Evolutionary conservation across 2,329 filamentous ascomycete species (phyloP), one percentile per base, ranked within the genome.

Genomic region (Paecilomyces niveus): DNA sequence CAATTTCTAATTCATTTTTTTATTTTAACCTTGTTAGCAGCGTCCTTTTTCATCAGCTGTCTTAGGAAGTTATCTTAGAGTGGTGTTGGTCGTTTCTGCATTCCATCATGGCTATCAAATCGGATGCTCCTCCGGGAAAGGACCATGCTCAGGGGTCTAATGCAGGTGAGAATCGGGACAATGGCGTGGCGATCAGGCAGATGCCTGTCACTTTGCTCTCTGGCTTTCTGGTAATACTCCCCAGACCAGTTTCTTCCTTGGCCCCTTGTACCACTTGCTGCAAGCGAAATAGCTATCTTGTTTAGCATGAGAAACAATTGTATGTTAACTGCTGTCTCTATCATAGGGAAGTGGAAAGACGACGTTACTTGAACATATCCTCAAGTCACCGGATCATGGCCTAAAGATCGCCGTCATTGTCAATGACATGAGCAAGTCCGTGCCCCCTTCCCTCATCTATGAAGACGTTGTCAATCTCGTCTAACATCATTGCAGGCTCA

Each of bases 321-420:
- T 63, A 54, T 32, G n/a, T n/a, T 18, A 26, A 55, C 22, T 21
- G 31, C 26, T 59, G 57, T 49, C 22, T 53, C 18, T 10, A 35
- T 22, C 21, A 13, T 58, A 86, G 84, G 86, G 87, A 10, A 83
- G 85, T 53, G 88, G 88, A 1, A 90, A 90, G 69, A 89, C 87
- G 0, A 89, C 88, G 0, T 78, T 90, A 0, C 78, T 90, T 0
- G 83, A 88, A 60, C 83, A 89, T 60, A 87, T 90, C 55, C 80
- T 90, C 4, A 82, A 82, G 35, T 85, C 83, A 0, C 72, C 74
- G 1, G 79, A 88, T 3, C 87, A 90, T 70, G 85, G 86, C 0
- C 77, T 89, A 8, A 80, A 82, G 1, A 88, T 90, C 58, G 88
- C 86, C 0, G 83, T 90, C 13, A 87, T 90, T 22, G 87, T 90